phyloP scores from a whole-genome alignment of 2,329 filamentous ascomycete genomes.

The Tolypocladium amazonense region DNA sequence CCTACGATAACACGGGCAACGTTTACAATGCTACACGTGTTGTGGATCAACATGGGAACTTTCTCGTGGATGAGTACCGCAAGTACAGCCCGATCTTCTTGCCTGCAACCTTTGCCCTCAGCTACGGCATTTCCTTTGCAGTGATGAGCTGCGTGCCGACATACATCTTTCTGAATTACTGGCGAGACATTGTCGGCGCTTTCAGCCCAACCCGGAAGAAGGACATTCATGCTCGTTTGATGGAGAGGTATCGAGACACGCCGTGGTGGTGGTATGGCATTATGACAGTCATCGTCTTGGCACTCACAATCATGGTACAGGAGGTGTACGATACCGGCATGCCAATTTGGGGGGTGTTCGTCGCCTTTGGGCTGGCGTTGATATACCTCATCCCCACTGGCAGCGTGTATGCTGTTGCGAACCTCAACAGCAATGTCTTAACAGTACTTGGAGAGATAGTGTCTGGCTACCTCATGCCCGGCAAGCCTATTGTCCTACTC shows the following conservation, averaged over 20 bases:
- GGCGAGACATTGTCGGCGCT: constrained; percentile 31
- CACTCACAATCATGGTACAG: neutral
- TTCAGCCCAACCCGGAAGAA: constrained; percentile 30
- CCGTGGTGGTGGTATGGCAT: constrained; percentile 29
- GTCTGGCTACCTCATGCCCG: neutral
- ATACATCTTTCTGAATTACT: constrained; percentile 25
- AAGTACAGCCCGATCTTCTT: constrained; percentile 44
- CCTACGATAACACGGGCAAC: constrained; percentile 44
- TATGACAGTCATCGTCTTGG: constrained; percentile 5
- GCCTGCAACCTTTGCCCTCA: constrained; percentile 32
- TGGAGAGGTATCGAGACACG: constrained; percentile 20
- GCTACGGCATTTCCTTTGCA: constrained; percentile 30
- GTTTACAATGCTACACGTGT: constrained; percentile 41
- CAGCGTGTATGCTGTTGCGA: neutral
- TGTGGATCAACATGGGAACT: constrained; percentile 32
- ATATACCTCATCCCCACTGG: neutral
- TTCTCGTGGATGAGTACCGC: constrained; percentile 40
- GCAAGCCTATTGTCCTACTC: neutral
- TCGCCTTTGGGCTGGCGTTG: neutral
- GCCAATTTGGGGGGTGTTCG: neutral
- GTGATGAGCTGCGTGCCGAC: constrained; percentile 35
- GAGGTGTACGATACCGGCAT: neutral
- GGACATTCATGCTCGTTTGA: constrained; percentile 25
- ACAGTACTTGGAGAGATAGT: neutral
- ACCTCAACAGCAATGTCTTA: neutral